These are phyloP conservation scores for Jacaranda copaia DNA, from an alignment of 257 asterid genomes.

Conservation along the genomic window DNA sequence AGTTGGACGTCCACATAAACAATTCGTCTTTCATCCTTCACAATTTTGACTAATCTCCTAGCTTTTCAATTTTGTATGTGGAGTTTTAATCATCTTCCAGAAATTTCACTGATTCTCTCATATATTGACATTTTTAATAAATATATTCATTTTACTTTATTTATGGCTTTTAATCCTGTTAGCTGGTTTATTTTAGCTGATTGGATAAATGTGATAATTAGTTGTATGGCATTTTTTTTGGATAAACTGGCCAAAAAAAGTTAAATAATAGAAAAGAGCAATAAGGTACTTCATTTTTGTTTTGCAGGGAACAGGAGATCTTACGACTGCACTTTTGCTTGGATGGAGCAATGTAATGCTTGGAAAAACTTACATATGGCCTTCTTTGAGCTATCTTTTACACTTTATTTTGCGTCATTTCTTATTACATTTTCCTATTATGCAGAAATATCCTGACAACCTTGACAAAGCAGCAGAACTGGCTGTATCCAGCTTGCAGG, in stretches of 20 bases:
- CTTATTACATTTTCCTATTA: constrained; percentile 36
- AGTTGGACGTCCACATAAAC: too few species aligned
- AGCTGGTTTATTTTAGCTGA: too few species aligned
- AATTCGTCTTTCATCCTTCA: neutral
- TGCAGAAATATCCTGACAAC: constrained; percentile 88
- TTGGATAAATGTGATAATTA: too few species aligned
- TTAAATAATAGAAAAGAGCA: neutral
- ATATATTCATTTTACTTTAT: neutral
- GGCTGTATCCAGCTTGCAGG: constrained; percentile 99
- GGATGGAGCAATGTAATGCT: constrained; percentile 97
- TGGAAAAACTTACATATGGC: constrained; percentile 19
- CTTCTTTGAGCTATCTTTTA: constrained; percentile 25
- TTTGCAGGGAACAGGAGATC: constrained; percentile 97
- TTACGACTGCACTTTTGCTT: constrained; percentile 86
- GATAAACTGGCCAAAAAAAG: too few species aligned
- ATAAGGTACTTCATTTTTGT: constrained; percentile 25
- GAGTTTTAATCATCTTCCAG: neutral
- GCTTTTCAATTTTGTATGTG: neutral
- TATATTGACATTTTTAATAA: constrained; percentile 4
- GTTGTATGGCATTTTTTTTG: too few species aligned
- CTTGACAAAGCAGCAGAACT: constrained; percentile 93
- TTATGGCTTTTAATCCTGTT: too few species aligned
- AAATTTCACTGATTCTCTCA: constrained; percentile 3
- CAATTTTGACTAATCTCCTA: too few species aligned
- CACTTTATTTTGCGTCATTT: constrained; percentile 24